Evolutionary conservation across 1,139 yeast genomes (phyloP), one percentile per base, ranked within the genome.

Genomic region (Dujonia santamariae): DNA sequence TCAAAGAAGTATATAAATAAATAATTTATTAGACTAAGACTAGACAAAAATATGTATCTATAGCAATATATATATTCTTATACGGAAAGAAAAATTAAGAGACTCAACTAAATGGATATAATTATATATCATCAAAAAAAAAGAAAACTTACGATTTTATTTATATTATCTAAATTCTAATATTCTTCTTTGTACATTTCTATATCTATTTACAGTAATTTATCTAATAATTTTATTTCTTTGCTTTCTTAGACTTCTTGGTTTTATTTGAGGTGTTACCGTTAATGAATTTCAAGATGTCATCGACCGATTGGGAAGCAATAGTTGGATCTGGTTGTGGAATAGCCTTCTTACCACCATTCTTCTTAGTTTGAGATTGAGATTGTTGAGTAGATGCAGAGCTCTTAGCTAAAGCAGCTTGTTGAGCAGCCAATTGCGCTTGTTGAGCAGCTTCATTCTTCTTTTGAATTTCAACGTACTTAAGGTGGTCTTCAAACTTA

Each of bases 291-390:
- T 69, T 68, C 60, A 82, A 64, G 42, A 83, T 75, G 39, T 81
- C 90, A 35, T 81, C 90, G 38, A 82, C 73, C 14, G 85, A 77
- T 54, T 78, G 68, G 34, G 63, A 59, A 11, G 82, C 80, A 43
- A 81, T 68, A 26, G 68, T 73, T 17, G 85, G 80, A 45, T 73
- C 64, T 11, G 76, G 60, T 30, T 59, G 51, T 9, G 53, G 46
- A 34, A 44, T 39, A 24, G 47, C 49, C 40, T 61, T 62, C 37
- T 59, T 58, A 44, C 62, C 61, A 36, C 51, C 48, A 14, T 36
- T 40, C 35, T 43, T 43, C 31, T 42, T 42, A 36, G 51, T 46
- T n/a, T 13, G 9, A 11, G 32, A 39, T 24, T 39, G 26, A 27
- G 39, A 30, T 26, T 40, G 37, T 26, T 40, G 36, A 40, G 40